A percentile compares a stretch with the other conserved stretches of the same genome.
phyloP scores from a whole-genome alignment of 345 rosid species.

The Lepidium sativum region DNA sequence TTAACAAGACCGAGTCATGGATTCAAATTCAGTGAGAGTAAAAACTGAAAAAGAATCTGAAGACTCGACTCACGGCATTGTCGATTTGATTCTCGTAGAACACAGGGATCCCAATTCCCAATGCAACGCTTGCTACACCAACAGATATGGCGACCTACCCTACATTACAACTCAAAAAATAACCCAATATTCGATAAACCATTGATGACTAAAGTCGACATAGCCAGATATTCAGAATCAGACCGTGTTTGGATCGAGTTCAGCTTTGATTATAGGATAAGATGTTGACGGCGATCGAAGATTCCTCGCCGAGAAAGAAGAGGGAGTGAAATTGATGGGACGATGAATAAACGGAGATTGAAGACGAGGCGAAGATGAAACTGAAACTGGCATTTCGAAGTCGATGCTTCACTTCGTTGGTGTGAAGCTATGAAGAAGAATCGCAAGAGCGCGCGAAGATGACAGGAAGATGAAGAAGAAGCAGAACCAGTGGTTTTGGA shows the following conservation, averaged over 20 bases:
- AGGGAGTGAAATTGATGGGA: conserved; percentile 36
- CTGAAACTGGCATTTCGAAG: conserved; percentile 35
- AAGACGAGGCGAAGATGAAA: conserved; percentile 42
- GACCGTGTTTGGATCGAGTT: conserved; percentile 85
- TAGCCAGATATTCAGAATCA: not conserved
- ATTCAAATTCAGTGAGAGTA: no score
- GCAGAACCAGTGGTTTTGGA: conserved; percentile 19
- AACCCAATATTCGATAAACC: not conserved
- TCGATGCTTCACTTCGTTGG: not conserved
- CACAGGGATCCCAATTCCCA: conserved; percentile 78
- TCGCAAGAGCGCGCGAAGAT: conserved; percentile 28
- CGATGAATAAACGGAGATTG: conserved; percentile 46
- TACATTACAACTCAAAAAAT: not conserved
- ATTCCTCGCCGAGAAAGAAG: conserved; percentile 27
- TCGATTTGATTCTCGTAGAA: conserved; percentile 87
- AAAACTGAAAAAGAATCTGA: not conserved
- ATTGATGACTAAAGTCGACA: not conserved
- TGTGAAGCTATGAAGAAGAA: not conserved
- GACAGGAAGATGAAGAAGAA: conserved; percentile 5
- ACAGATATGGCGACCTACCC: conserved; percentile 84
- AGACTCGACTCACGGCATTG: conserved; percentile 59
- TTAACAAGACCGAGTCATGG: not conserved
- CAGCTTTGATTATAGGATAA: conserved; percentile 65
- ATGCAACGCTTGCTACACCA: conserved; percentile 70
- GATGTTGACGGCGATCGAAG: conserved; percentile 33